phyloP scores from a whole-genome alignment of 73 alveolate species.

The Tetrahymena malaccensis region DNA sequence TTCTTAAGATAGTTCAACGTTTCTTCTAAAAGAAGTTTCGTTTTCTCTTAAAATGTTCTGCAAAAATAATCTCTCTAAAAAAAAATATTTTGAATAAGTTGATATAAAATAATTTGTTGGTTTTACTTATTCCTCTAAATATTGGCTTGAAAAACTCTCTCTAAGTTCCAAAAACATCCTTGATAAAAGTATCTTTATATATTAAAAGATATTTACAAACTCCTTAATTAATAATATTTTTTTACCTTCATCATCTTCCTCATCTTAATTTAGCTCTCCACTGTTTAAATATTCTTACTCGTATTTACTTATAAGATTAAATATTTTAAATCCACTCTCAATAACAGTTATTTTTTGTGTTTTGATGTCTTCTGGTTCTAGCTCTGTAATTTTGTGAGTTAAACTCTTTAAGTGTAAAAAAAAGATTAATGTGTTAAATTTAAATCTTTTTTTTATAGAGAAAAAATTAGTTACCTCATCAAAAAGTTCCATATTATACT shows the following conservation, averaged over 20 bases:
- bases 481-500: background rate
- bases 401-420: background rate
- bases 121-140: background rate
- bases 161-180: background rate
- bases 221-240: too few relatives aligned
- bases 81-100: background rate
- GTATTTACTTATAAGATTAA: background rate
- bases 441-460: background rate
- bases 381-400: background rate
- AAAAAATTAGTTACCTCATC: background rate
- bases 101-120: background rate
- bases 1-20: background rate
- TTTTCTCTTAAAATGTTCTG: background rate
- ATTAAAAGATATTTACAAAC: too few relatives aligned
- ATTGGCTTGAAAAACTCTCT: background rate
- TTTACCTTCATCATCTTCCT: background rate
- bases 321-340: background rate
- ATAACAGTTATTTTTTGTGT: background rate
- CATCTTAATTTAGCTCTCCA: background rate
- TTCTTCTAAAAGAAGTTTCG: background rate
- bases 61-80: background rate
- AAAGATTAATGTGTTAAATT: background rate
- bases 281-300: background rate
- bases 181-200: background rate
- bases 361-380: background rate